Conservation (phyloP, 192 early-diverging fungal species). For the Linnemannia zychae region DNA sequence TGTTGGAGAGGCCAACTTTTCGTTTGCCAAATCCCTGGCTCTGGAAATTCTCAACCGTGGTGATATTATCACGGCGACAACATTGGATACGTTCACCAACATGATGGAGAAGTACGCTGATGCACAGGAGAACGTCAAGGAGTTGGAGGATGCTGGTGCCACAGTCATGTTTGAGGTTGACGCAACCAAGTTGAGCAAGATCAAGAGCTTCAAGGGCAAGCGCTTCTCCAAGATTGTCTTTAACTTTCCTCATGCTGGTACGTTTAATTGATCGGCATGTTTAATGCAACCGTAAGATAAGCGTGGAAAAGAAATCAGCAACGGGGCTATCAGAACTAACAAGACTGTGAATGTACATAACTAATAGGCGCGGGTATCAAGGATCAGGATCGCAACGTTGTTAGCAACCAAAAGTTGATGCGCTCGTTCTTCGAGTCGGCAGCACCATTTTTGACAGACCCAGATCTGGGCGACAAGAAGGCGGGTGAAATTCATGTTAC, state of each 20-base stretch:
- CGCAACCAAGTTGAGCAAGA: slow-evolving; percentile 74
- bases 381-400: slow-evolving; percentile 89
- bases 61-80: slow-evolving; percentile 79
- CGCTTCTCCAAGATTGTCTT: slow-evolving; percentile 90
- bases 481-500: slow-evolving; percentile 84
- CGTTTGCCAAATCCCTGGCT: slow-evolving; percentile 83
- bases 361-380: slow-evolving; percentile 85
- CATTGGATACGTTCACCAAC: slow-evolving; percentile 77
- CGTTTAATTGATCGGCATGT: background rate
- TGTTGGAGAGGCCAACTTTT: slow-evolving; percentile 96
- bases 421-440: slow-evolving; percentile 74
- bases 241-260: slow-evolving; percentile 96
- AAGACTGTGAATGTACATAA: background rate
- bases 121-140: slow-evolving; percentile 74
- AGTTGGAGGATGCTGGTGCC: slow-evolving; percentile 72
- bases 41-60: slow-evolving; percentile 67
- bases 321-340: background rate
- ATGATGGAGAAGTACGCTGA: slow-evolving; percentile 85
- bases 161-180: slow-evolving; percentile 84
- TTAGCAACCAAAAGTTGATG: slow-evolving; percentile 81
- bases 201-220: slow-evolving; percentile 67
- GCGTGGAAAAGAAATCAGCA: too few species aligned
- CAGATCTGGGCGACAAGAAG: slow-evolving; percentile 43
- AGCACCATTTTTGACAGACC: slow-evolving; percentile 63
- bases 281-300: too few species aligned